These are phyloP conservation scores for Rhizopogon rudus DNA, from an alignment of 768 basidiomycete species.

Conservation along the genomic window DNA sequence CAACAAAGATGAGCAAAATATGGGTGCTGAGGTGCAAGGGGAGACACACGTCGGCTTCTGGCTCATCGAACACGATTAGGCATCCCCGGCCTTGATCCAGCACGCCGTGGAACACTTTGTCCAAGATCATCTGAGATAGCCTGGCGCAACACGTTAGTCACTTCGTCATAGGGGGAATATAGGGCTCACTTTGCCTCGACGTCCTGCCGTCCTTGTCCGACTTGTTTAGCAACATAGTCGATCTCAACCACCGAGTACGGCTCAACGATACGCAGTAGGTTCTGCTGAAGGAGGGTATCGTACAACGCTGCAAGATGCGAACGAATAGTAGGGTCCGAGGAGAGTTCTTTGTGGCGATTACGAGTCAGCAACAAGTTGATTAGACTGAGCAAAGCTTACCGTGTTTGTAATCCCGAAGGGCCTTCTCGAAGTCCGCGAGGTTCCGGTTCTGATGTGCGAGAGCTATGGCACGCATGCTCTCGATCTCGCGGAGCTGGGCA, in stretches of 20 bases:
- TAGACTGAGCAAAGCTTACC: slow-evolving; percentile 37
- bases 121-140: slow-evolving; percentile 96
- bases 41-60: slow-evolving; percentile 72
- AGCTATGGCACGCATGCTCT: slow-evolving; percentile 94
- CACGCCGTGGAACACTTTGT: slow-evolving; percentile 91
- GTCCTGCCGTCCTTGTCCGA: slow-evolving; percentile 80
- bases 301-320: slow-evolving; percentile 92
- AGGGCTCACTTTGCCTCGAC: slow-evolving; percentile 84
- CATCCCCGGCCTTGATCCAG: slow-evolving; percentile 96
- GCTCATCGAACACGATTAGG: slow-evolving; percentile 84
- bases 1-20: not conserved
- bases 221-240: slow-evolving; percentile 78
- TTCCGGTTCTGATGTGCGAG: slow-evolving; percentile 91
- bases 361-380: not conserved
- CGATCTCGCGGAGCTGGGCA: slow-evolving; percentile 82
- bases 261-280: slow-evolving; percentile 91
- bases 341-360: slow-evolving; percentile 60
- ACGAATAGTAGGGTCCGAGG: slow-evolving; percentile 92
- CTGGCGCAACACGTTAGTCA: slow-evolving; percentile 33
- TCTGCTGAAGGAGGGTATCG: slow-evolving; percentile 95
- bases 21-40: not conserved
- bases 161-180: not conserved
- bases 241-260: slow-evolving; percentile 94
- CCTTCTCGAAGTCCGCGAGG: slow-evolving; percentile 84
- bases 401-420: slow-evolving; percentile 79